Evolutionary conservation across 768 basidiomycete species (phyloP), one percentile per base, ranked within the genome.

Genomic region (Mrakia blollopis): DNA sequence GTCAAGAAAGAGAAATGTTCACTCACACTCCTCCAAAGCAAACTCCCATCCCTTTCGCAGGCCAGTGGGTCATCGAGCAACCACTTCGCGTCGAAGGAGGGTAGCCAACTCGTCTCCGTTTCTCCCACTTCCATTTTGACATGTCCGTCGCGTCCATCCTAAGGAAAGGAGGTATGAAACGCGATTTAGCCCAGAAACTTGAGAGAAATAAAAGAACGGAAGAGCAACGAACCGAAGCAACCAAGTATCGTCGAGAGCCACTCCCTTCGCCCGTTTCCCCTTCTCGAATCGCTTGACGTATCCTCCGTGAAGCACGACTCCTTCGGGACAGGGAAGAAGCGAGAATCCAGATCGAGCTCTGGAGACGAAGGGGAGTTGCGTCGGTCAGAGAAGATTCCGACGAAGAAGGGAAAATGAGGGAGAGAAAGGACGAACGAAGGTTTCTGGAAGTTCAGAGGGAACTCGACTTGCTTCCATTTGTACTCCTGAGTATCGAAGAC

Each of bases 161-260:
- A n/a, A n/a, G n/a, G n/a, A n/a, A n/a, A n/a, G n/a, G n/a, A n/a
- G n/a, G n/a, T n/a, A n/a, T n/a, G n/a, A n/a, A n/a, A n/a, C n/a
- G n/a, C n/a, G n/a, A n/a, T n/a, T 32, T 47, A 71, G 28, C 25
- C 28, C 44, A 16, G 23, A 69, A 21, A 28, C 1, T 80, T 13
- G 81, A 47, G 9, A 28, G 23, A 70, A 23, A n/a, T 35, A 41
- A 11, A 6, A 11, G 39, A 11, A 10, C 60, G 35, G 54, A 50
- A 75, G 67, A 28, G 8, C 52, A 30, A 83, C 87, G 3, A 74
- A 92, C 91, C 88, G 88, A 9, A 97, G 86, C 72, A 94, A 86
- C 94, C 93, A 97, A 0, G 91, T 92, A 81, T 97, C 93, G 25
- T 93, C 92, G 9, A 95, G 86, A 85, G 92, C 93, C n/a, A 93